Evolutionary conservation across 768 basidiomycete species (phyloP), one percentile per base, ranked within the genome.

Genomic region (Suillus americanus): DNA sequence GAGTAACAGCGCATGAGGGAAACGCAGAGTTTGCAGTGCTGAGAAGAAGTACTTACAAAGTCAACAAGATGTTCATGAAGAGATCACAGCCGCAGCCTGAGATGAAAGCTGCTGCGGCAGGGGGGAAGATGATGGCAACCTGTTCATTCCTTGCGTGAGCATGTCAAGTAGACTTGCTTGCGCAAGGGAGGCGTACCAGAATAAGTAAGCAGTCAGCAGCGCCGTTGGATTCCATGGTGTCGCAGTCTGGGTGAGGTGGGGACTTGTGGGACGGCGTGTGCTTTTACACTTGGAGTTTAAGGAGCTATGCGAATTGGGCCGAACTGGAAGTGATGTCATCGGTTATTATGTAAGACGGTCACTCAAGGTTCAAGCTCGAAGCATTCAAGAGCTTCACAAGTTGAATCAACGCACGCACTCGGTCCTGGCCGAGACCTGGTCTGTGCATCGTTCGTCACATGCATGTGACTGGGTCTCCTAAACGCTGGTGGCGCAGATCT

Each of bases 41-140:
- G 14, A 33, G 13, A 3, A 18, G 64, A n/a, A 41, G 30, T 23
- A 77, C 86, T n/a, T 73, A 92, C 92, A 90, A 70, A 0, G 94
- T 94, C 65, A 95, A 77, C 57, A 83, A 73, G 63, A 95, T 84
- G 79, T 93, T 95, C 71, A 95, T 87, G 66, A 94, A 82, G 37
- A 95, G 81, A 76, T 95, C 93, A 66, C 87, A 89, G 56, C 89
- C 86, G 72, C 94, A 96, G 51, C 94, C 94, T 8, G 90, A 82
- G 59, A 94, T 74, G 71, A 93, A 85, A 7, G 78, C 87, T 12
- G 85, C 91, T 0, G 91, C 90, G 0, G 90, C 90, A 3, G 92
- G 91, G 16, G 92, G 92, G 73, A 92, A 92, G 50, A 93, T 65
- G 66, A 90, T 87, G 25, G 90, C 87, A 59, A 92, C 81, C 91